A percentile compares a stretch with the other conserved stretches of the same genome.
Evolutionary conservation across 768 basidiomycete genomes (phyloP).

Genomic region (Auricularia sp.): DNA sequence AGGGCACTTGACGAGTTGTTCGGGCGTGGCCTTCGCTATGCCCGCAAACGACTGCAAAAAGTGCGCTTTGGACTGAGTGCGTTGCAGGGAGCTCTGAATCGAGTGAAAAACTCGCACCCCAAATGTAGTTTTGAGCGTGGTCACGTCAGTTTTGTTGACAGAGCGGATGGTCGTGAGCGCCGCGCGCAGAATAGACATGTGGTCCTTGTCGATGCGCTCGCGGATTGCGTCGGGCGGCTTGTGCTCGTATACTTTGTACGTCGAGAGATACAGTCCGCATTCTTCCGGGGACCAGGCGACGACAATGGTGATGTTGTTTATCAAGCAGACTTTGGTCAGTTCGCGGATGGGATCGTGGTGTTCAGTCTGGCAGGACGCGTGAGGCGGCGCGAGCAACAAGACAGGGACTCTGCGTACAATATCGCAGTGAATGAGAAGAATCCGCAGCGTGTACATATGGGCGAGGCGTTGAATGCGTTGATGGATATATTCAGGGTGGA

Average conservation of each 20-base stretch:
- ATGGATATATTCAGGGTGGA: conserved; percentile 96
- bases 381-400: background rate
- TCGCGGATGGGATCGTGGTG: conserved; percentile 89
- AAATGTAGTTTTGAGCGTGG: conserved; percentile 83
- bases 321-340: conserved; percentile 83
- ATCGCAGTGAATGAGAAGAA: conserved; percentile 86
- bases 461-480: conserved; percentile 82
- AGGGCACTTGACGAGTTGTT: conserved; percentile 73
- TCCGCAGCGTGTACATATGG: conserved; percentile 67
- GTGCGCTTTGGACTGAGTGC: too few relatives aligned
- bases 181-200: conserved; percentile 67
- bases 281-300: conserved; percentile 89
- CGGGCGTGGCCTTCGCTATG: conserved; percentile 62
- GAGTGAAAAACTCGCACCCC: conserved; percentile 52
- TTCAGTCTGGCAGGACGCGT: conserved; percentile 49
- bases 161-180: conserved; percentile 82
- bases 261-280: conserved; percentile 82
- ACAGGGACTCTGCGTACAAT: conserved; percentile 46
- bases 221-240: conserved; percentile 90
- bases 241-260: conserved; percentile 90
- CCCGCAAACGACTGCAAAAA: conserved; percentile 67
- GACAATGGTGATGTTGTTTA: conserved; percentile 89
- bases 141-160: conserved; percentile 96
- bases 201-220: conserved; percentile 86
- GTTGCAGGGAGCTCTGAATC: background rate